Evolutionary conservation across 306 rosid species (phyloP), one percentile per base, ranked within the genome.

Genomic region (Castanea sativa): DNA sequence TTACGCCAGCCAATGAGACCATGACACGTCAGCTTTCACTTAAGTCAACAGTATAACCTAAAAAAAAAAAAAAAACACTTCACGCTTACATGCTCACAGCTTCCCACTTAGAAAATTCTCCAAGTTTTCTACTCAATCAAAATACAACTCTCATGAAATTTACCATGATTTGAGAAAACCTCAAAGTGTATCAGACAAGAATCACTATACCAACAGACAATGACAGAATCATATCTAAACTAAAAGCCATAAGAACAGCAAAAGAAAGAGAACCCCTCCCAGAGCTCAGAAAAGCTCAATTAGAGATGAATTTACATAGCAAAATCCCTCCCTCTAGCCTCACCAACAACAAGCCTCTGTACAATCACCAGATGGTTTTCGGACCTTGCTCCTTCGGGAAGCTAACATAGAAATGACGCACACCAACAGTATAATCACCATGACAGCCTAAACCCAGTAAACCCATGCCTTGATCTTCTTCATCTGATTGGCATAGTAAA

Each of bases 401-500:
- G 85, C 63, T 19, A 91, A 60, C 82, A 69, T 84, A 38, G 96
- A 83, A 83, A 92, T 84, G 52, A 92, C 19, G 81, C 96, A 92
- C 65, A 91, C 97, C 85, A 91, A 76, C 12, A 91, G 63, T 73
- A 92, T 89, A 76, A 91, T 88, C 85, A 88, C 53, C 78, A 81
- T 85, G 69, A 91, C 91, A 67, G 89, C 94, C 32, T 87, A 76
- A 72, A 90, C 87, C 97, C 93, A 92, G 73, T 7, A 85, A 29
- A 80, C 55, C 96, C 93, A 92, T 73, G 74, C 89, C 45, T 71
- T 83, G 78, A 83, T 90, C 85, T 80, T 80, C 89, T 87, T 89
- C 87, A 88, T 81, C 87, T 91, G 97, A 57, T 79, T 88, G 56
- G 97, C 97, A 78, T 91, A 85, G 84, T 90, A 83, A 45, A 92